These are phyloP conservation scores for Alternaria brassicicola DNA, from an alignment of 2,329 filamentous ascomycete species.

Conservation along the genomic window DNA sequence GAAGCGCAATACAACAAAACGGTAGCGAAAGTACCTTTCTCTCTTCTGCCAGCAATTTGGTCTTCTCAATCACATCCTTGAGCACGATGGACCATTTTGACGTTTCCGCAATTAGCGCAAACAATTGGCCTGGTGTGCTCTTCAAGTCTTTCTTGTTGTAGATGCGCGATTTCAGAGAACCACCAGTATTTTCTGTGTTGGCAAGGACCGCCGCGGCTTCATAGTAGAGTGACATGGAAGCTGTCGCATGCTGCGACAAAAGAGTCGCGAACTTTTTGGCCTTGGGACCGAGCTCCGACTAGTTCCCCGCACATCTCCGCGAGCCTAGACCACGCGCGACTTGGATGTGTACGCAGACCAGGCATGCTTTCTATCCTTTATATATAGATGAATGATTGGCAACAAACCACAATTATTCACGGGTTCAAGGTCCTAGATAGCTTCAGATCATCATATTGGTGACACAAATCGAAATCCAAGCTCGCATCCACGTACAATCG, in stretches of 20 bases:
- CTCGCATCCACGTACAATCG: not conserved
- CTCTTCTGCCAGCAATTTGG: slow-evolving; percentile 77
- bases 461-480: not conserved
- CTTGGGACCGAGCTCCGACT: slow-evolving; percentile 10
- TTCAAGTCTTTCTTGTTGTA: slow-evolving; percentile 77
- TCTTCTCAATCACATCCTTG: slow-evolving; percentile 85
- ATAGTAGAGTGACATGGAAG: slow-evolving; percentile 88
- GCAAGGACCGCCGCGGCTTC: slow-evolving; percentile 81
- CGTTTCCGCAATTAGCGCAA: slow-evolving; percentile 83
- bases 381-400: not conserved
- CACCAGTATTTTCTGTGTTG: slow-evolving; percentile 67
- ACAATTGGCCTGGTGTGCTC: slow-evolving; percentile 79
- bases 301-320: slow-evolving; percentile 11
- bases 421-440: not conserved
- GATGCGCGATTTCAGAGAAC: slow-evolving; percentile 84
- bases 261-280: slow-evolving; percentile 13
- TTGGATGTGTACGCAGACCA: not conserved
- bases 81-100: slow-evolving; percentile 89
- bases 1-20: not conserved
- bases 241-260: slow-evolving; percentile 9
- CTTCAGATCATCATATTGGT: not conserved
- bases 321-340: not conserved
- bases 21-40: slow-evolving; percentile 70
- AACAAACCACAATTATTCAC: not conserved
- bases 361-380: not conserved